These are phyloP conservation scores for Inonotus obliquus DNA, from an alignment of 1,284 basidiomycete genomes.

Conservation along the genomic window DNA sequence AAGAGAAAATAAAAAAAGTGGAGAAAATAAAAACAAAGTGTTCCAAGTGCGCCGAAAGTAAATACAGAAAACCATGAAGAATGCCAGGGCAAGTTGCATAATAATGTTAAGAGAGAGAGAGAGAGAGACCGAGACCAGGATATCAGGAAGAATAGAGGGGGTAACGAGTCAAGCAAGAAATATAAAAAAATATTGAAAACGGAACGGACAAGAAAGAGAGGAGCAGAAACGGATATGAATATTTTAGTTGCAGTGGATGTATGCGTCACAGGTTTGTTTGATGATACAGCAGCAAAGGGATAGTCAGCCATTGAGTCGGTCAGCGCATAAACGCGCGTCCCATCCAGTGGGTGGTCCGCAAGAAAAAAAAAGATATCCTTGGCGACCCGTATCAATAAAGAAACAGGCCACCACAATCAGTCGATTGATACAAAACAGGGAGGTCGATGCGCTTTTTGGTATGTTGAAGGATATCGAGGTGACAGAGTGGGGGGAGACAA, in stretches of 20 bases:
- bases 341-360: slow-evolving; percentile 7
- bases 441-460: slow-evolving; percentile 9
- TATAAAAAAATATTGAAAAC: slow-evolving; percentile 2
- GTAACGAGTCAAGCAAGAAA: background rate
- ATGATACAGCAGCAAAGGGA: slow-evolving; percentile 3
- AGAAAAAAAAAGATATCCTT: background rate
- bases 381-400: background rate
- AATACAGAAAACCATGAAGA: slow-evolving; percentile 8
- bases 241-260: slow-evolving; percentile 5
- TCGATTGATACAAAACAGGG: background rate
- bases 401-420: background rate
- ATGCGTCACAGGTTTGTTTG: slow-evolving; percentile 4
- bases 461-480: background rate
- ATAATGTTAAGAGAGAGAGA: slow-evolving; percentile 5
- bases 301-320: background rate
- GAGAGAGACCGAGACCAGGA: background rate
- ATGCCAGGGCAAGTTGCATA: background rate
- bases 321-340: slow-evolving; percentile 1
- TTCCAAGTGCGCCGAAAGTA: slow-evolving; percentile 2
- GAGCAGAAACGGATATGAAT: slow-evolving; percentile 3
- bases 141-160: background rate
- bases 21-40: background rate
- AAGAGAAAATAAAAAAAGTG: background rate
- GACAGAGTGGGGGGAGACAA: background rate
- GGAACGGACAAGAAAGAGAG: background rate